Evolutionary conservation across 2,329 filamentous ascomycete species (phyloP).

Genomic region (Pseudopithomyces chartarum): DNA sequence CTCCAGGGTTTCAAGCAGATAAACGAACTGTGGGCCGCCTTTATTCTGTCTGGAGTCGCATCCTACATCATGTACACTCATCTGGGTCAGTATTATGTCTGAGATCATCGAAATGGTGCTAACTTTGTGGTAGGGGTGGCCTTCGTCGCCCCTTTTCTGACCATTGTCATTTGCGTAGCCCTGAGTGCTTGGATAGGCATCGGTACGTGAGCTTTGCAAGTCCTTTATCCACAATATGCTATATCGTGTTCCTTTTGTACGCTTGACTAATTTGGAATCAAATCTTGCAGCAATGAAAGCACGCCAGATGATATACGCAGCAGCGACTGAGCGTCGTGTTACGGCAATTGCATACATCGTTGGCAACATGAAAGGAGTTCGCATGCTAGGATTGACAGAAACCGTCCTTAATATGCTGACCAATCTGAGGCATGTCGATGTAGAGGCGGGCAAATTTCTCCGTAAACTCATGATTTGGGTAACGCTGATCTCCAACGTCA

Average conservation of each 20-base stretch:
- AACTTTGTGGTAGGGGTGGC: conserved; percentile 12
- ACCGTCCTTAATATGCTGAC: conserved; percentile 22
- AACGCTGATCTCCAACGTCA: conserved; percentile 24
- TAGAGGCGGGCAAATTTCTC: conserved; percentile 14
- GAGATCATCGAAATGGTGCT: not conserved
- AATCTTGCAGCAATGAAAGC: conserved; percentile 15
- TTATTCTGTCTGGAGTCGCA: conserved; percentile 21
- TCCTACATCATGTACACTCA: conserved; percentile 32
- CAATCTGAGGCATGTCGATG: conserved; percentile 23
- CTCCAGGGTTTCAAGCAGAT: conserved; percentile 20
- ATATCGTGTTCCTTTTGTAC: not conserved
- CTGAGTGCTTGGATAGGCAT: conserved; percentile 17
- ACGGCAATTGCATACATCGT: conserved; percentile 24
- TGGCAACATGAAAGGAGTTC: conserved; percentile 29
- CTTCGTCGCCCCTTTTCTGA: conserved; percentile 30
- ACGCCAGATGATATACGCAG: conserved; percentile 23
- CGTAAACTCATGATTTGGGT: conserved; percentile 19
- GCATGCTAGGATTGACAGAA: conserved; percentile 28
- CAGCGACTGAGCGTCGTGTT: conserved; percentile 26
- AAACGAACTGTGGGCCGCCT: conserved; percentile 31
- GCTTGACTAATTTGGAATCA: not conserved
- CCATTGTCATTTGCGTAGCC: conserved; percentile 13
- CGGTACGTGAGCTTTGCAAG: not conserved
- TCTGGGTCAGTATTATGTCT: conserved; percentile 8
- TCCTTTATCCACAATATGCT: no score